phyloP scores from a whole-genome alignment of 108 stramenopile species.

The Nannochloropsis gaditana region DNA sequence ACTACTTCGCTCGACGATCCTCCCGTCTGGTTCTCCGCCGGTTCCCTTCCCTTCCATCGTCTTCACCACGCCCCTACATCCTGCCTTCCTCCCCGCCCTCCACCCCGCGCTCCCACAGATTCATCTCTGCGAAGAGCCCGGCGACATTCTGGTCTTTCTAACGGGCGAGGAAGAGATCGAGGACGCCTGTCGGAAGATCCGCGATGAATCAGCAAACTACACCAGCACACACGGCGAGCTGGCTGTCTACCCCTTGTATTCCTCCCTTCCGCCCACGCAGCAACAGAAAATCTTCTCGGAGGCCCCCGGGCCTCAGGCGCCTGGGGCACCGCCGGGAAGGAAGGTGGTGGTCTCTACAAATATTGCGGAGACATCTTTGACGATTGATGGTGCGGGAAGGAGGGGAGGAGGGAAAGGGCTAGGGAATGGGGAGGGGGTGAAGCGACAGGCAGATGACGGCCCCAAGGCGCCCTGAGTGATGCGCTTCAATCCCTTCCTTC shows the following conservation, averaged over 20 bases:
- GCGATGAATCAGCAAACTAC: constrained; percentile 60
- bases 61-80: too few species aligned
- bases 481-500: not conserved
- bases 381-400: constrained; percentile 72
- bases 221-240: constrained; percentile 64
- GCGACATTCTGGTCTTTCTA: constrained; percentile 94
- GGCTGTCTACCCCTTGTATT: constrained; percentile 91
- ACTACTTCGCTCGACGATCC: too few species aligned
- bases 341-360: constrained; percentile 98
- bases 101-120: constrained; percentile 56
- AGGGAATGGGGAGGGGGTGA: not conserved
- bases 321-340: constrained; percentile 88
- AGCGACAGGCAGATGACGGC: not conserved
- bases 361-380: constrained; percentile 96
- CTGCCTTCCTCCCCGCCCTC: not conserved
- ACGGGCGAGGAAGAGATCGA: constrained; percentile 99
- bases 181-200: constrained; percentile 86
- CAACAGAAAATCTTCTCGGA: constrained; percentile 84
- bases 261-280: constrained; percentile 83
- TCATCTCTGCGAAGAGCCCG: constrained; percentile 89
- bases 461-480: not conserved
- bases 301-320: constrained; percentile 81
- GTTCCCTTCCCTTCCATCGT: not conserved
- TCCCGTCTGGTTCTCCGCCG: not conserved
- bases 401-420: not conserved